Evolutionary conservation across 805 yeast species (phyloP).

Genomic region (Sugiyamaella marilandica): DNA sequence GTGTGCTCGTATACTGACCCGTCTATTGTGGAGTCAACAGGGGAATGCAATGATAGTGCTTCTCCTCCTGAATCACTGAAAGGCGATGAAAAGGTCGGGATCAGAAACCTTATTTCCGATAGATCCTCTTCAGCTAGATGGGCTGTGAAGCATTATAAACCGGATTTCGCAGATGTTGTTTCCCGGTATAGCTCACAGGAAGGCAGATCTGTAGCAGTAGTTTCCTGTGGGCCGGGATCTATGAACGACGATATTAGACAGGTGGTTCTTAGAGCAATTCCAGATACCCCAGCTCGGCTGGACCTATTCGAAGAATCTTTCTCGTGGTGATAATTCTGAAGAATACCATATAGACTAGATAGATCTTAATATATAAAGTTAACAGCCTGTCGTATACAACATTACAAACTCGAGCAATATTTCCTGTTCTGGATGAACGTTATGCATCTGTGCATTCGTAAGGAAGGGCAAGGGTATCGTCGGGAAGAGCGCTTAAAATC

Average conservation of each 20-base stretch:
- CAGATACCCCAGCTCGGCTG: slow-evolving; percentile 43
- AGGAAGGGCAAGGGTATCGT: no score
- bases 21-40: neutral
- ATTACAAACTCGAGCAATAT: no score
- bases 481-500: no score
- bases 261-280: slow-evolving; percentile 41
- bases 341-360: neutral
- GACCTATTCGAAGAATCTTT: slow-evolving; percentile 69
- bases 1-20: neutral
- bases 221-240: slow-evolving; percentile 59
- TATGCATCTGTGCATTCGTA: no score
- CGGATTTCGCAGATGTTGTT: slow-evolving; percentile 35
- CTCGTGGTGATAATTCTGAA: slow-evolving; percentile 45
- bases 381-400: no score
- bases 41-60: neutral
- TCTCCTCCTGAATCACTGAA: neutral
- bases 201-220: slow-evolving; percentile 44
- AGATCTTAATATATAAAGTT: neutral
- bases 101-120: neutral
- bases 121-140: neutral
- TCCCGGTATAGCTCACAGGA: slow-evolving; percentile 32
- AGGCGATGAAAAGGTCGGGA: neutral
- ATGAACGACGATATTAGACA: slow-evolving; percentile 55
- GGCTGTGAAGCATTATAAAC: slow-evolving; percentile 38
- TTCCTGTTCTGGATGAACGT: no score